Percentiles rank a stretch among this genome's conserved stretches.
These are phyloP conservation scores for Pichia californica DNA, from an alignment of 805 yeast species.

Conservation along the genomic window DNA sequence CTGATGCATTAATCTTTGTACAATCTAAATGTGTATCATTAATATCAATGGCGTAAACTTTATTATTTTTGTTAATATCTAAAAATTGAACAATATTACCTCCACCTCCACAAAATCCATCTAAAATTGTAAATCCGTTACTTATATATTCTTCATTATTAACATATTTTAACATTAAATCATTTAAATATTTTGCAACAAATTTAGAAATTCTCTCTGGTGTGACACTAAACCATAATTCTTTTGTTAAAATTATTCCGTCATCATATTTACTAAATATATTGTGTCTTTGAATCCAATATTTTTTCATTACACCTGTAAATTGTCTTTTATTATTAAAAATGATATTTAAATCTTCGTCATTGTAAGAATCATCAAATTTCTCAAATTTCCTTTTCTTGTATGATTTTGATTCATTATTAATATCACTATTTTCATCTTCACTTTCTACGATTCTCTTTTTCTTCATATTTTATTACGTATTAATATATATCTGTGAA, in stretches of 20 bases:
- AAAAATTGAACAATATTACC: constrained; percentile 72
- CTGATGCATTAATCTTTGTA: constrained; percentile 4
- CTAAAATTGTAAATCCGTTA: constrained; percentile 31
- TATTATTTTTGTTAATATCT: background rate
- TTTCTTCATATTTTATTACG: background rate
- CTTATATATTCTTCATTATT: background rate
- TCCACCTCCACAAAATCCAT: constrained; percentile 84
- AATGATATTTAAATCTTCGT: constrained; percentile 8
- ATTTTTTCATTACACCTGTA: constrained; percentile 34
- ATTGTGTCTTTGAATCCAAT: constrained; percentile 55
- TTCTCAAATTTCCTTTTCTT: background rate
- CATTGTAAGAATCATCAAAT: constrained; percentile 2
- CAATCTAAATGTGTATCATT: constrained; percentile 13
- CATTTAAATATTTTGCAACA: constrained; percentile 45
- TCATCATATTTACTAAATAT: constrained; percentile 60
- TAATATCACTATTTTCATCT: background rate
- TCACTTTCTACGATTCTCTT: background rate
- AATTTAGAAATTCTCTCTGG: constrained; percentile 68
- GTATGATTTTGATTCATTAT: background rate
- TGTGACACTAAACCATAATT: constrained; percentile 84
- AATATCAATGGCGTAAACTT: constrained; percentile 10
- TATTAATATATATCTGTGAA: too few relatives aligned
- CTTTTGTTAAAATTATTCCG: constrained; percentile 63
- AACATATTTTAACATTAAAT: constrained; percentile 67
- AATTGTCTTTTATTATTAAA: constrained; percentile 11